Evolutionary conservation across 148 eudicot species (phyloP).

Genomic region (Spergularia bocconei): DNA sequence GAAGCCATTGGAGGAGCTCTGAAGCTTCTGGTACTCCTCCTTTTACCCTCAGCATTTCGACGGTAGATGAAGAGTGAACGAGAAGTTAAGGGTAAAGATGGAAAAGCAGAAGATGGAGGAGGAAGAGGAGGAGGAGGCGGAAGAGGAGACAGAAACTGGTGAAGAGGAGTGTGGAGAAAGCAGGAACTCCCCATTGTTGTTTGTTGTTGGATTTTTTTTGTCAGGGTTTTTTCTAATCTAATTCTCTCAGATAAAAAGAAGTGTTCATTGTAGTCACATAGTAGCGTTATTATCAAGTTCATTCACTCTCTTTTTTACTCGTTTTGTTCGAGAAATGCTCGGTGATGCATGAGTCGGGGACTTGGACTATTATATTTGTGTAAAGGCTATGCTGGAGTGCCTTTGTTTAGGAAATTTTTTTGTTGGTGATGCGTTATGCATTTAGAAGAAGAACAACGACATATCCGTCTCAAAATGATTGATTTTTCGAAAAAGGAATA

Average conservation of each 20-base stretch:
- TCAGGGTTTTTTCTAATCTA: background rate
- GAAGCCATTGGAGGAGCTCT: slow-evolving; percentile 37
- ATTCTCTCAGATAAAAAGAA: background rate
- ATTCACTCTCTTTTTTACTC: too few relatives aligned
- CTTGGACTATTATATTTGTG: too few relatives aligned
- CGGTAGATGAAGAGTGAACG: slow-evolving; percentile 22
- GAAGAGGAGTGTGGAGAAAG: slow-evolving; percentile 42
- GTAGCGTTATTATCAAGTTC: too few relatives aligned
- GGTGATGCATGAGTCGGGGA: too few relatives aligned
- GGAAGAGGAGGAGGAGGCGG: slow-evolving; percentile 24
- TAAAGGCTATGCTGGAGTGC: too few relatives aligned
- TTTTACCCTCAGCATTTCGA: slow-evolving; percentile 38
- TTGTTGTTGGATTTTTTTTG: background rate
- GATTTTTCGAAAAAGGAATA: too few relatives aligned
- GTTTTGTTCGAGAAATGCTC: too few relatives aligned
- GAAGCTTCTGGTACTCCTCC: slow-evolving; percentile 22
- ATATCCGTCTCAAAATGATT: too few relatives aligned
- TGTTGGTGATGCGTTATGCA: too few relatives aligned
- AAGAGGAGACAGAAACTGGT: slow-evolving; percentile 32
- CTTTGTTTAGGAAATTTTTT: too few relatives aligned
- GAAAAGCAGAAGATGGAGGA: slow-evolving; percentile 26
- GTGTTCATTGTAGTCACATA: too few relatives aligned
- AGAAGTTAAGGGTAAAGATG: slow-evolving; percentile 32
- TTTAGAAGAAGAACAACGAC: too few relatives aligned
- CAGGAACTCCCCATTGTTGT: slow-evolving; percentile 44